phyloP scores from a whole-genome alignment of 345 rosid genomes.

The Eutrema japonicum region DNA sequence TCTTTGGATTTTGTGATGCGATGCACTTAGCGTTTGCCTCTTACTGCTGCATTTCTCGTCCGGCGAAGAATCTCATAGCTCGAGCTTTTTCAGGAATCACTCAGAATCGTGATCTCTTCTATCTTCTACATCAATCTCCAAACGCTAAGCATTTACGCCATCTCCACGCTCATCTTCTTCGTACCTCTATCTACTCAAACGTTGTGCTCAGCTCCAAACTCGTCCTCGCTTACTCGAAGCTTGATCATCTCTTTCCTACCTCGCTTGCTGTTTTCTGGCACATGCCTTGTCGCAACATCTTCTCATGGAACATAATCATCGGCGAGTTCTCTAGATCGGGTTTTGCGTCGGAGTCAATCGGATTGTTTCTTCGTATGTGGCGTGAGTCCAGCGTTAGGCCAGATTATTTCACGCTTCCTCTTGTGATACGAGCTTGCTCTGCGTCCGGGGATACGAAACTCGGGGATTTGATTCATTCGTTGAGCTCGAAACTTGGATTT shows the following conservation, averaged over 20 bases:
- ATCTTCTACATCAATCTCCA: conserved; percentile 56
- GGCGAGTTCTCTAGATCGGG: conserved; percentile 66
- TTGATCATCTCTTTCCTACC: conserved; percentile 46
- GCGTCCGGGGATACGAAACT: conserved; percentile 34
- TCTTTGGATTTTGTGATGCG: conserved; percentile 8
- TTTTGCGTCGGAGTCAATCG: conserved; percentile 44
- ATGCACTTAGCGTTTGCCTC: conserved; percentile 33
- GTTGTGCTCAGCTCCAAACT: conserved; percentile 63
- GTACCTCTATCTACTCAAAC: conserved; percentile 52
- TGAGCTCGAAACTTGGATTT: conserved; percentile 57
- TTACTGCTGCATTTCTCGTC: neutral
- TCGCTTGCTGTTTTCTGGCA: conserved; percentile 62
- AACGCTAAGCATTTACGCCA: conserved; percentile 53
- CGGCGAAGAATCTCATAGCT: conserved; percentile 36
- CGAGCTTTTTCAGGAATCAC: conserved; percentile 24
- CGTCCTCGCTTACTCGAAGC: conserved; percentile 56
- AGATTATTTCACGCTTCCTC: conserved; percentile 66
- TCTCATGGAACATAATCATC: conserved; percentile 69
- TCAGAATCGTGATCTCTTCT: conserved; percentile 45
- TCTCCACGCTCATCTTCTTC: conserved; percentile 66
- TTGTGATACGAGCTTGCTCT: conserved; percentile 63
- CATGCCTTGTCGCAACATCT: conserved; percentile 63
- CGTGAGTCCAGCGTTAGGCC: conserved; percentile 46
- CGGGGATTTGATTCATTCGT: conserved; percentile 50
- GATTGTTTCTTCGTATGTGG: conserved; percentile 61